phyloP scores from a whole-genome alignment of 371 early-diverging fungal species.

The Vairimorpha ceranae region DNA sequence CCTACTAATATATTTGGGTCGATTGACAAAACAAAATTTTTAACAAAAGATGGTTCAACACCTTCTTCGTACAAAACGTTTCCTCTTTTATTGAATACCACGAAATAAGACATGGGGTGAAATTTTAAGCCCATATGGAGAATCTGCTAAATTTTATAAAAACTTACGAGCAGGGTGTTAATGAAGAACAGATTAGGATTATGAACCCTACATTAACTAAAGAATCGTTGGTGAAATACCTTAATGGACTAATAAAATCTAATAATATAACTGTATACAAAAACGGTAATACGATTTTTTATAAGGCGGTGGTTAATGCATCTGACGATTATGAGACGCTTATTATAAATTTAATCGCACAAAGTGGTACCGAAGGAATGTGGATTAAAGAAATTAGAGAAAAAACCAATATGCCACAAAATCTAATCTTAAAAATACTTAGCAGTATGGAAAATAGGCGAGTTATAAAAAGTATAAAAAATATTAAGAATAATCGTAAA shows the following conservation, averaged over 20 bases:
- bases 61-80: slow-evolving; percentile 43
- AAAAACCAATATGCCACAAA: slow-evolving; percentile 73
- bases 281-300: slow-evolving; percentile 40
- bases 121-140: slow-evolving; percentile 31
- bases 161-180: slow-evolving; percentile 51
- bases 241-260: slow-evolving; percentile 44
- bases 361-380: slow-evolving; percentile 64
- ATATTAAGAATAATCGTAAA: slow-evolving; percentile 74
- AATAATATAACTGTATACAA: slow-evolving; percentile 53
- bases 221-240: slow-evolving; percentile 41
- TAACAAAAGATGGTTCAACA: slow-evolving; percentile 26
- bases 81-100: slow-evolving; percentile 48
- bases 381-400: slow-evolving; percentile 80
- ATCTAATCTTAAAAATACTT: slow-evolving; percentile 71
- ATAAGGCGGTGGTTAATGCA: slow-evolving; percentile 27
- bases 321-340: slow-evolving; percentile 53
- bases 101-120: slow-evolving; percentile 42
- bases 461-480: slow-evolving; percentile 80
- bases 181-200: slow-evolving; percentile 49
- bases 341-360: slow-evolving; percentile 49
- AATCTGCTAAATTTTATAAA: slow-evolving; percentile 54
- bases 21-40: slow-evolving; percentile 31
- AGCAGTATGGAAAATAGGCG: slow-evolving; percentile 73
- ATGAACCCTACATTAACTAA: slow-evolving; percentile 50
- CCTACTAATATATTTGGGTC: slow-evolving; percentile 2